Evolutionary conservation across 139 green algal genomes (phyloP), one percentile per base, ranked within the genome.

Genomic region (Gonium pectorale): DNA sequence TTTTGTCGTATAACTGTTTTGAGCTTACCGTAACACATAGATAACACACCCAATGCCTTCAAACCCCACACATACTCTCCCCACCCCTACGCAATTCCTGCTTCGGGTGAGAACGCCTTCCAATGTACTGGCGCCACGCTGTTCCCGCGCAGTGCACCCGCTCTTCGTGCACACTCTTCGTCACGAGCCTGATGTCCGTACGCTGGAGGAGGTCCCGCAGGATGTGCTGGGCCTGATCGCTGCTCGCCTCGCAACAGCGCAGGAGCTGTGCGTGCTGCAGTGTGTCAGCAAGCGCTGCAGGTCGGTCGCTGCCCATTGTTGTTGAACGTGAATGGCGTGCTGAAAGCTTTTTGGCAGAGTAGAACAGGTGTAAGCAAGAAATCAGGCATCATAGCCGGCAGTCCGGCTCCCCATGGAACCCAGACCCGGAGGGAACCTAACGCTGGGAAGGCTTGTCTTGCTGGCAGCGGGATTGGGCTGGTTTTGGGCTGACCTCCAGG

Each of bases 241-340:
- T 0, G 22, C 59, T 11, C 60, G 66, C 3, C 13, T 74, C 17
- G 27, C 24, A 7, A 81, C 60, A 0, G 40, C 59, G 0, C 59
- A 62, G 75, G 59, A 83, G 59, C 60, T 83, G 15, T 82, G 75
- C 59, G 75, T 82, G 60, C 60, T 83, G 62, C 60, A 73, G 43
- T 63, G 71, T 17, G 69, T 86, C 29, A 86, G 40, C 67, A 80
- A 80, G 31, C 80, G 80, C 41, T 86, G 67, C 80, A 86, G 52
- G 80, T 86, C 22, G 63, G 70, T 80, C 38, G 19, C n/a, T n/a
- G n/a, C n/a, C n/a, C n/a, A n/a, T n/a, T n/a, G n/a, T n/a, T n/a
- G n/a, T n/a, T n/a, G n/a, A n/a, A n/a, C n/a, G n/a, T n/a, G n/a
- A n/a, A n/a, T n/a, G n/a, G n/a, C n/a, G n/a, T n/a, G n/a, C n/a